Base-by-base conservation (phyloP, 352 stramenopile species). In the Pythium phragmitis region DNA sequence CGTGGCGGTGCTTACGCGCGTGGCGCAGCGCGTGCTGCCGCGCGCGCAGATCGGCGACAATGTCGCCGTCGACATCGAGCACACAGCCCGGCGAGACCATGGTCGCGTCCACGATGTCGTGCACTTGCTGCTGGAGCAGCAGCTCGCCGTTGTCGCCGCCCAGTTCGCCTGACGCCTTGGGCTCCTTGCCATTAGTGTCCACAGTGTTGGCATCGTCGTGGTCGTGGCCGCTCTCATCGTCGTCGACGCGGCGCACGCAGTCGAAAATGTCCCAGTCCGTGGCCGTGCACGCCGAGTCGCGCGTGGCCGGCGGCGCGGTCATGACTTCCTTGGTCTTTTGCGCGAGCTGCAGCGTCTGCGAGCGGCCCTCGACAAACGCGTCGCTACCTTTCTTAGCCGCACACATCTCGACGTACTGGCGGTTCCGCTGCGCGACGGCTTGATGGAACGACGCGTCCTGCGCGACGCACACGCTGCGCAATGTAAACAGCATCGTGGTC, bases 241-340 rank as follows among this genome's bases (percentile, higher is more conserved):
- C 75, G 14, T 82, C 75, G 36, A 74, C 67, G n/a, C 69, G 61
- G n/a, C 67, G 64, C 7, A 67, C 60, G 46, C 76, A 88, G 67
- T 96, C 88, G 46, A 85, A 94, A 57, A 96, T 96, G 63, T 95
- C 88, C 87, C 87, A 96, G 57, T 90, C 75, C 1, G 87, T 95
- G 2, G 85, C 85, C 42, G 80, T 75, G 60, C 80, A 89, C 11
- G 86, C 79, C 30, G 72, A 82, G 69, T 92, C 82, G 21, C 78
- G 73, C 36, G 86, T 94, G n/a, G 82, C 77, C 2, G 86, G 83
- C 0, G 88, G 87, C 2, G 79, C 77, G 11, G 85, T 88, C 86
- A 92, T 91, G 11, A 95, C 87, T 45, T 91, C 80, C 42, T 94
- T 96, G 16, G 75, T 81, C 52, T 92, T 92, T 54, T 91, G 81